Evolutionary conservation across 352 stramenopile species (phyloP).

Genomic region (Phytophthora hibernalis): DNA sequence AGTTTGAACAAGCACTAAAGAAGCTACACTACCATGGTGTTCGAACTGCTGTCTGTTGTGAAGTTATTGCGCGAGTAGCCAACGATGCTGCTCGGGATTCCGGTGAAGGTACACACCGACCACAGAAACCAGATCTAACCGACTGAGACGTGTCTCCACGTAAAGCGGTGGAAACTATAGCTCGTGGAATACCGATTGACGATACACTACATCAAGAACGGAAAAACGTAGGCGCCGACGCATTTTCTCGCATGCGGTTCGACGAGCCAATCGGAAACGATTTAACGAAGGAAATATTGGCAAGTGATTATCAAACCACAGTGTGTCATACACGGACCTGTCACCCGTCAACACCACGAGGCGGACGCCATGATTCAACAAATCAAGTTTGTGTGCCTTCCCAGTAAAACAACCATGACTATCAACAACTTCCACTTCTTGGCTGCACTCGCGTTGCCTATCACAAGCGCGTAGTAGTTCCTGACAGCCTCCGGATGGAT

Average conservation of each 20-base stretch:
- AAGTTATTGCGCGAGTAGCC: conserved; percentile 2
- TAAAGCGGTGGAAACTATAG: conserved; percentile 9
- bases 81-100: conserved; percentile 9
- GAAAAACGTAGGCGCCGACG: background rate
- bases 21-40: conserved; percentile 13
- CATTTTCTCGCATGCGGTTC: background rate
- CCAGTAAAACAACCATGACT: conserved; percentile 7
- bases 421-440: background rate
- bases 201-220: too few relatives aligned
- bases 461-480: conserved; percentile 7
- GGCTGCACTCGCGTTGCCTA: conserved; percentile 1
- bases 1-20: background rate
- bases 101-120: conserved; percentile 1
- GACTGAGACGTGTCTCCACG: background rate
- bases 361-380: conserved; percentile 1
- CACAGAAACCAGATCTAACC: conserved; percentile 11
- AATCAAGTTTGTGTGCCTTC: conserved; percentile 9
- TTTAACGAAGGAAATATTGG: background rate
- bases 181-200: conserved; percentile 1
- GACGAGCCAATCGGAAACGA: background rate
- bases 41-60: conserved; percentile 2
- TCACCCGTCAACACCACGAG: conserved; percentile 9
- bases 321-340: conserved; percentile 11
- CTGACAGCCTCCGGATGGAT: conserved; percentile 2
- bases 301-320: background rate